These are phyloP conservation scores for Coniochaeta prunicola DNA, from an alignment of 2,329 filamentous ascomycete species.

Conservation along the genomic window DNA sequence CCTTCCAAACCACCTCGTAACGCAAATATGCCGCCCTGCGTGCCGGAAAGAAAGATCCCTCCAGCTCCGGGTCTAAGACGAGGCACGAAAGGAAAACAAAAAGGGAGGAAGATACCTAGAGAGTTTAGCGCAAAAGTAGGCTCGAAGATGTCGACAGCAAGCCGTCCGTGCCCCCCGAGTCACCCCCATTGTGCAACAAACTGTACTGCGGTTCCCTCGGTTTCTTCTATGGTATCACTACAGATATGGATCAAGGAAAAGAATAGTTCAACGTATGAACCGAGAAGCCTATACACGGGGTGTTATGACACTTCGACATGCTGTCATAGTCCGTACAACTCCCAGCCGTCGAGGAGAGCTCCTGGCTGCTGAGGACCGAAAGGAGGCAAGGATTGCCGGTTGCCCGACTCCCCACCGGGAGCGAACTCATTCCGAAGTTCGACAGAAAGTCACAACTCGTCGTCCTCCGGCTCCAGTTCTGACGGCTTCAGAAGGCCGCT, in stretches of 20 bases:
- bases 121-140: background rate
- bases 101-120: background rate
- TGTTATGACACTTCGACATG: background rate
- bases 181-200: background rate
- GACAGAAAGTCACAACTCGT: constrained; percentile 77
- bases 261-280: background rate
- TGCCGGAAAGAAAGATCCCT: background rate
- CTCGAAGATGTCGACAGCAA: background rate
- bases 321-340: constrained; percentile 52
- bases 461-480: constrained; percentile 84
- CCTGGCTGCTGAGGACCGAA: constrained; percentile 2
- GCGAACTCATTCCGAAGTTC: constrained; percentile 58
- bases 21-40: background rate
- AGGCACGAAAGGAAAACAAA: background rate
- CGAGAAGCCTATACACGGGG: background rate
- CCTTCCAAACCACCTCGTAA: background rate
- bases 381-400: background rate
- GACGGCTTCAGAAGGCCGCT: constrained; percentile 93
- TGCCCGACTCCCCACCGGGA: constrained; percentile 22
- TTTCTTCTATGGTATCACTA: constrained; percentile 3
- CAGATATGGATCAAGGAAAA: background rate
- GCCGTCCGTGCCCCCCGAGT: background rate
- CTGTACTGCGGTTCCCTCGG: background rate
- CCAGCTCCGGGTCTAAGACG: background rate
- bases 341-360: constrained; percentile 48